Percentiles rank a stretch among this genome's conserved stretches.
Conservation (phyloP, 345 rosid genomes). For the Salix caprea region DNA sequence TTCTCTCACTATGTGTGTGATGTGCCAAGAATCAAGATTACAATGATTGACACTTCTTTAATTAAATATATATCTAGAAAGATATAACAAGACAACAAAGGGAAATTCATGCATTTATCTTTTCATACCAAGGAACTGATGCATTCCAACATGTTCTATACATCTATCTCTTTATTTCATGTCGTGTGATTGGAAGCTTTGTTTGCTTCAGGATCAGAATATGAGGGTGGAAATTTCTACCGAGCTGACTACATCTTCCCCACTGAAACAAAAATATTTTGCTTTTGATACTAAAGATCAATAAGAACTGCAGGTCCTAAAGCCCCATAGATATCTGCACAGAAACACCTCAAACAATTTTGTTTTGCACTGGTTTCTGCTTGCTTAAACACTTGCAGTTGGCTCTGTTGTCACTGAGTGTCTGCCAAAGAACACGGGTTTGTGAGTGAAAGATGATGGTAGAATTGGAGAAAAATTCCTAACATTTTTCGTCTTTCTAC, state of each 20-base stretch:
- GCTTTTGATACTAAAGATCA: background rate
- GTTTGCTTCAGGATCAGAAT: slow-evolving; percentile 19
- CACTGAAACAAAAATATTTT: background rate
- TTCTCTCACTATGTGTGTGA: background rate
- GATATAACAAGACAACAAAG: background rate
- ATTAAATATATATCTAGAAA: background rate
- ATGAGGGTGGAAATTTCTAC: slow-evolving; percentile 14
- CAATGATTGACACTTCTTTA: background rate
- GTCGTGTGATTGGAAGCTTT: slow-evolving; percentile 13
- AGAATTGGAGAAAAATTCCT: background rate
- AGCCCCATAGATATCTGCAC: slow-evolving; percentile 12
- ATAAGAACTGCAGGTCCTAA: slow-evolving; percentile 9
- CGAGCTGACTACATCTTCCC: background rate
- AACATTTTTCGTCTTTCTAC: background rate
- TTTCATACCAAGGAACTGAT: slow-evolving; percentile 8
- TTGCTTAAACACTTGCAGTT: slow-evolving; percentile 55
- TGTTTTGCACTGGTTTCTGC: slow-evolving; percentile 35
- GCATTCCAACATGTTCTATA: slow-evolving; percentile 20
- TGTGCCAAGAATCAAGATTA: background rate
- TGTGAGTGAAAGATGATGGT: background rate
- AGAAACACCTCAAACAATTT: slow-evolving; percentile 26
- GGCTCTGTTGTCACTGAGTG: slow-evolving; percentile 48
- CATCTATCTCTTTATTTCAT: slow-evolving; percentile 28
- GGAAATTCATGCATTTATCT: slow-evolving; percentile 9
- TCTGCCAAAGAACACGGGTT: slow-evolving; percentile 31